phyloP scores from a whole-genome alignment of 176 grass and related monocot species.

The Chrysopogon serrulatus region DNA sequence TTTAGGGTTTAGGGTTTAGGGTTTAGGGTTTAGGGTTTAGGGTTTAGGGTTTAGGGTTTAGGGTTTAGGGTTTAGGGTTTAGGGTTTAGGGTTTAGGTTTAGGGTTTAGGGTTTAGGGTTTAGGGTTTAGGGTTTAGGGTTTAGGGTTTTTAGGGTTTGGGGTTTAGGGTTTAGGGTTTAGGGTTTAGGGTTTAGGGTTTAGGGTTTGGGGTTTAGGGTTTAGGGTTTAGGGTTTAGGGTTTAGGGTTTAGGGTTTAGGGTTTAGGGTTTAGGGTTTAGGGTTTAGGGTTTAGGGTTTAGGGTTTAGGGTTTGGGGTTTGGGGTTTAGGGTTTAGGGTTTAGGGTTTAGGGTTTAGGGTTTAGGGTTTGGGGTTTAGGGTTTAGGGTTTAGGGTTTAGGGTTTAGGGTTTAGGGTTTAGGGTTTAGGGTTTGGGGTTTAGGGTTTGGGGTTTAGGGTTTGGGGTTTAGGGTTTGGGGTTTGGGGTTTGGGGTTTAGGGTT shows the following conservation, averaged over 20 bases:
- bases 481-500: no score
- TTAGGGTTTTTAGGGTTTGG: neutral
- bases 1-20: constrained; percentile 1
- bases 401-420: neutral
- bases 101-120: neutral
- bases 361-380: neutral
- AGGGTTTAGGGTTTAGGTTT: neutral
- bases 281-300: no score
- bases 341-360: constrained; percentile 2
- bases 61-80: neutral
- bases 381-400: neutral
- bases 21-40: neutral
- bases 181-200: neutral
- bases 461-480: neutral
- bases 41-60: neutral
- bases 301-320: neutral
- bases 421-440: neutral
- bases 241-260: neutral
- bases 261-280: neutral
- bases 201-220: neutral
- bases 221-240: neutral
- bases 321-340: neutral
- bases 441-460: neutral
- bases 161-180: no score
- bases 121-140: neutral